Conservation (phyloP, 176 grass and related monocot genomes). For the Oropetium thomaeum region DNA sequence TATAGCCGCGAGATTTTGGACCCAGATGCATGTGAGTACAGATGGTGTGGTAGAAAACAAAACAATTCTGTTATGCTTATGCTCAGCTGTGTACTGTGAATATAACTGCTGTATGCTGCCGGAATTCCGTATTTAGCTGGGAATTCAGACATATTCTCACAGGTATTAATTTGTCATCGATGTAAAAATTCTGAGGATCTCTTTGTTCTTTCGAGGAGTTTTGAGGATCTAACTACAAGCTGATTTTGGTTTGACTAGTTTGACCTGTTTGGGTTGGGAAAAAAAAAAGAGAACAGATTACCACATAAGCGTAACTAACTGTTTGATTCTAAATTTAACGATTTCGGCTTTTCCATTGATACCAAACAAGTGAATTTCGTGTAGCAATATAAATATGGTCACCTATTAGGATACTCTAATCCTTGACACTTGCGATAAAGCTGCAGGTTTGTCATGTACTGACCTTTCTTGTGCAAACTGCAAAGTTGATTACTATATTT, state of each 20-base stretch:
- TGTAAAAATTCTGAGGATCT: no score
- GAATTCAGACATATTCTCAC: background rate
- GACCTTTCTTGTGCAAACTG: constrained; percentile 40
- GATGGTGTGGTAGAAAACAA: background rate
- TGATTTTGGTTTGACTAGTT: constrained; percentile 13
- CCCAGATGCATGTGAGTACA: constrained; percentile 31
- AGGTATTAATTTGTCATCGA: background rate
- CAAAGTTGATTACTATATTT: constrained; percentile 41
- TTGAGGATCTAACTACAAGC: background rate
- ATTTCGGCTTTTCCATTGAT: background rate
- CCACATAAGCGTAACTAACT: background rate
- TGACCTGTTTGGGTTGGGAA: background rate
- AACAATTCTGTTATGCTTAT: no score
- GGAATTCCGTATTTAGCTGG: no score
- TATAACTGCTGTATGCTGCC: background rate
- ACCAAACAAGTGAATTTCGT: constrained; percentile 1
- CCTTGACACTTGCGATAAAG: constrained; percentile 38
- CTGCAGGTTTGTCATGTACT: constrained; percentile 38
- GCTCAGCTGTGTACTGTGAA: background rate
- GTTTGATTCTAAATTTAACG: background rate
- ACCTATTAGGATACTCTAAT: constrained; percentile 32
- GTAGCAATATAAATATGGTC: constrained; percentile 11
- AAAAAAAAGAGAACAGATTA: background rate
- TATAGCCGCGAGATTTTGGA: constrained; percentile 13
- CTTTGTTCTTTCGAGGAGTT: no score